Conservation (phyloP, 2,329 filamentous ascomycete genomes). For the Alternaria brassicae region DNA sequence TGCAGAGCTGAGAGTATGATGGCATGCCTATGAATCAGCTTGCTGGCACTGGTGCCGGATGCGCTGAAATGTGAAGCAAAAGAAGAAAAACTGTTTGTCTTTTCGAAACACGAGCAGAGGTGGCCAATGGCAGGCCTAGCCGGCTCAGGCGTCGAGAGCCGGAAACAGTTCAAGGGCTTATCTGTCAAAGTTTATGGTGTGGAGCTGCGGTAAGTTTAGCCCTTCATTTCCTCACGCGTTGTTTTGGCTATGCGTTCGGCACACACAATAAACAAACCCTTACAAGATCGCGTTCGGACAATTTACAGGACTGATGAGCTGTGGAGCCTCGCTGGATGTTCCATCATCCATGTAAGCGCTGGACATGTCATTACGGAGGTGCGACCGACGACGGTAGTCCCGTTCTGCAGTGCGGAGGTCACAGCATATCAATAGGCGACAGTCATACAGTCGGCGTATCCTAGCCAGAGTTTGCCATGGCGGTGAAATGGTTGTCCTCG, state of each 20-base stretch:
- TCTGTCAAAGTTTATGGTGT: constrained; percentile 37
- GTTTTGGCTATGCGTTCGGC: constrained; percentile 38
- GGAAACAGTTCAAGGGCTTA: constrained; percentile 34
- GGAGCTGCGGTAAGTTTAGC: constrained; percentile 32
- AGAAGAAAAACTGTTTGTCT: constrained; percentile 22
- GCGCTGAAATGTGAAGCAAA: constrained; percentile 22
- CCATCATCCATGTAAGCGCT: constrained; percentile 8
- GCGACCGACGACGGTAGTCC: constrained; percentile 30
- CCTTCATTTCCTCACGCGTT: constrained; percentile 50
- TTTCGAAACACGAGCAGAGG: constrained; percentile 14
- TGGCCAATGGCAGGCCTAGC: constrained; percentile 31
- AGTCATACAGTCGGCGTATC: constrained; percentile 34
- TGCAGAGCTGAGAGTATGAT: constrained; percentile 21
- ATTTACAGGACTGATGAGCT: constrained; percentile 5
- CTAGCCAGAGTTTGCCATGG: constrained; percentile 26
- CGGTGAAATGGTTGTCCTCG: constrained; percentile 30
- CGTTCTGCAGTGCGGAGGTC: constrained; percentile 30
- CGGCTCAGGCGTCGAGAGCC: constrained; percentile 15
- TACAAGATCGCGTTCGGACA: neutral
- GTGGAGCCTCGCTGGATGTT: constrained; percentile 2
- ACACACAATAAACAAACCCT: constrained; percentile 37
- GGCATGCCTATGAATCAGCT: neutral
- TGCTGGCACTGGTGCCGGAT: constrained; percentile 20
- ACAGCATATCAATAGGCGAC: constrained; percentile 33
- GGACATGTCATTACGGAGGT: constrained; percentile 15